phyloP scores from a whole-genome alignment of 2,329 filamentous ascomycete genomes.

The Xylaria multiplex region DNA sequence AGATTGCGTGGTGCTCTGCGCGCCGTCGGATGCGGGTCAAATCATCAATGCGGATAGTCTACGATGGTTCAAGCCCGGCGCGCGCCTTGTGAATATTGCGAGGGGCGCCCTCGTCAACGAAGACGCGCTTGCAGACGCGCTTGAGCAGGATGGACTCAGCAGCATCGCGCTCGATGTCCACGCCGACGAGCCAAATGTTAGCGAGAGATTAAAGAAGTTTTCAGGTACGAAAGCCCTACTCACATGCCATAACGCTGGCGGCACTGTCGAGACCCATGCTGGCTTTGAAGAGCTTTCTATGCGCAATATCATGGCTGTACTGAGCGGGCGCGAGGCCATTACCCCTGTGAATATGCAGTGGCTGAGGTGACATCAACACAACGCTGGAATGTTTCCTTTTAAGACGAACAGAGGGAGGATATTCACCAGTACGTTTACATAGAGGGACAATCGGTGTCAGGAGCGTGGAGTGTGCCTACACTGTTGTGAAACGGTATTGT shows the following conservation, averaged over 20 bases:
- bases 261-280: constrained; percentile 72
- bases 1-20: constrained; percentile 72
- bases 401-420: neutral
- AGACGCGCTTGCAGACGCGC: constrained; percentile 67
- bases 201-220: constrained; percentile 56
- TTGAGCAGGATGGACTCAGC: constrained; percentile 62
- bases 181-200: constrained; percentile 66
- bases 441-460: neutral
- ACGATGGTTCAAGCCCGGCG: constrained; percentile 61
- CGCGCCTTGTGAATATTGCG: constrained; percentile 73
- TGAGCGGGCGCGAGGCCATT: constrained; percentile 61
- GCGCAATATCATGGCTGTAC: constrained; percentile 71
- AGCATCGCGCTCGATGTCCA: constrained; percentile 73
- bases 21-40: constrained; percentile 59
- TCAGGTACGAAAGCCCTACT: constrained; percentile 62
- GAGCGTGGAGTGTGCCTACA: neutral
- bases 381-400: constrained; percentile 18
- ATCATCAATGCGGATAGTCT: constrained; percentile 63
- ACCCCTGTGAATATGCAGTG: constrained; percentile 71
- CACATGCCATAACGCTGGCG: constrained; percentile 74
- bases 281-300: constrained; percentile 74
- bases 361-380: constrained; percentile 32
- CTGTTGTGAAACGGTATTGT: too few species aligned
- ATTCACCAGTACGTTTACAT: constrained; percentile 16
- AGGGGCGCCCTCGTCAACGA: constrained; percentile 73